Percentiles rank a stretch among this genome's conserved stretches.
Conservation (phyloP, 257 asterid genomes). For the Solanum ossicruentum region DNA sequence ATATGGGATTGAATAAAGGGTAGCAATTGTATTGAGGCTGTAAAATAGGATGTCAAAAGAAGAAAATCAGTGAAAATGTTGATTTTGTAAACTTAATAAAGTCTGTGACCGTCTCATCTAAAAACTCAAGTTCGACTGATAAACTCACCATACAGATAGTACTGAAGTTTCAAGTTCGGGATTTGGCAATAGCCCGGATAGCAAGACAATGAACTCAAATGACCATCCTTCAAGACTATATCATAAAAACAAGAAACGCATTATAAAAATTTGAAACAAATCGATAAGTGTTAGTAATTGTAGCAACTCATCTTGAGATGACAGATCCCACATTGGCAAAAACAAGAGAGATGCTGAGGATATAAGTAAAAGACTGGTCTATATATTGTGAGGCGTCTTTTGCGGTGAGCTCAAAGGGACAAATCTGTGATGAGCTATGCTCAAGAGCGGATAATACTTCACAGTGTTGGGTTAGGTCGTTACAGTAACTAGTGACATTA, state of each 20-base stretch:
- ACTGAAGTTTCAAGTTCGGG: slow-evolving; percentile 92
- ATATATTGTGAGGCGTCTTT: no score
- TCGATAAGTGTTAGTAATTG: neutral
- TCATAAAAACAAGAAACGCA: neutral
- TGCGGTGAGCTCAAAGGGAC: no score
- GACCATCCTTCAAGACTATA: slow-evolving; percentile 80
- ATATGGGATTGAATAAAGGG: slow-evolving; percentile 54
- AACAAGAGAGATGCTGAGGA: no score
- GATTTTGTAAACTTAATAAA: neutral
- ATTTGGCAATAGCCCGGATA: slow-evolving; percentile 68
- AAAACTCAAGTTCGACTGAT: neutral
- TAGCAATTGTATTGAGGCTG: slow-evolving; percentile 45
- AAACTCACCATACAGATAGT: slow-evolving; percentile 64
- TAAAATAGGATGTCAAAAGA: neutral
- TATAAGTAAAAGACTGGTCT: no score
- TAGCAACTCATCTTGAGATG: no score
- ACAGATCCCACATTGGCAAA: no score
- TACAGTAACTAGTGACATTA: neutral
- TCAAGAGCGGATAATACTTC: no score
- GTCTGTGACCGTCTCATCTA: neutral
- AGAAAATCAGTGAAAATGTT: neutral
- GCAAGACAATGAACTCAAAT: slow-evolving; percentile 60
- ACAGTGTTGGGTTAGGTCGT: no score
- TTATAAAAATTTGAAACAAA: neutral
- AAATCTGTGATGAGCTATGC: no score